These are phyloP conservation scores for Blastobotrys arbuscula DNA, from an alignment of 1,139 yeast species.

Conservation along the genomic window DNA sequence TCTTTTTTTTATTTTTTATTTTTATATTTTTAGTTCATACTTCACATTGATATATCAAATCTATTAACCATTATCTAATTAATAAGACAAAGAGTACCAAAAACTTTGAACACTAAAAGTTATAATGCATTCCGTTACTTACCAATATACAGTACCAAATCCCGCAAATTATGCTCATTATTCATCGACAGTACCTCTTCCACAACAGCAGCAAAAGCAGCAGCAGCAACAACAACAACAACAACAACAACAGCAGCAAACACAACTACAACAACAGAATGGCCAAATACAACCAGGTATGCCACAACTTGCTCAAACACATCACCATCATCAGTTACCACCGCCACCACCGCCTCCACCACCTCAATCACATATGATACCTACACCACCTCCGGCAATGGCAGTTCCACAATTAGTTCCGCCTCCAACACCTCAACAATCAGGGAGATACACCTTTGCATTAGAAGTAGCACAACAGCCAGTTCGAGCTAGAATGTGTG, in stretches of 20 bases:
- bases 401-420: not conserved
- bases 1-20: not conserved
- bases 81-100: not conserved
- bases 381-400: not conserved
- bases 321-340: too few species aligned
- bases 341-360: constrained; percentile 1
- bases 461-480: constrained; percentile 41
- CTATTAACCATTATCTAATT: not conserved
- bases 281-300: not conserved
- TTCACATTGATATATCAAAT: not conserved
- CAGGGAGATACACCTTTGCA: constrained; percentile 15
- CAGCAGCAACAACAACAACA: not conserved
- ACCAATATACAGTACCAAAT: constrained; percentile 4
- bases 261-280: not conserved
- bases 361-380: not conserved
- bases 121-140: constrained; percentile 12
- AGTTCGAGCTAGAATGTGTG: constrained; percentile 43
- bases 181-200: constrained; percentile 4
- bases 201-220: not conserved
- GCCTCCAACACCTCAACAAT: not conserved
- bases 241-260: not conserved
- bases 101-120: not conserved
- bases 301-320: not conserved
- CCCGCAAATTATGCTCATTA: constrained; percentile 4
- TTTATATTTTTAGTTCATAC: not conserved